Conservation (phyloP, 1,284 basidiomycete genomes). For the Malassezia cuniculi region DNA sequence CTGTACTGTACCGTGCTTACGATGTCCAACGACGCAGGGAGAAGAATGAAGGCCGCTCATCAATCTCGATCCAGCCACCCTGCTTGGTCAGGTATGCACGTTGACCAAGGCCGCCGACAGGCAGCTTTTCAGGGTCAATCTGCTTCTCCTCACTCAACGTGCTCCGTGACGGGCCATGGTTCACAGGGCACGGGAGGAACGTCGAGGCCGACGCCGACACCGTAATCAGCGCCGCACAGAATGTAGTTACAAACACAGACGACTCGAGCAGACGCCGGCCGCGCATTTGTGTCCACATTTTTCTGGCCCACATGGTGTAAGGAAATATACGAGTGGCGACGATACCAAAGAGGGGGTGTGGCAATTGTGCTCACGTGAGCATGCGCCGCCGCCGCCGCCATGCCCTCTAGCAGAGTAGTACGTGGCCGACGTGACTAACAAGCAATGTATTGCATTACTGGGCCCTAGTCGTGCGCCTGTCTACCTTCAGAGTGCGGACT, state of each 20-base stretch:
- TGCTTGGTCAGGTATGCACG: slow-evolving; percentile 19
- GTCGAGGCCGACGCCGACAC: slow-evolving; percentile 25
- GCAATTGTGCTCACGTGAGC: background rate
- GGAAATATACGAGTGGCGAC: background rate
- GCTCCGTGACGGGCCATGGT: slow-evolving; percentile 5
- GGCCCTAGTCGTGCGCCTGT: slow-evolving; percentile 2
- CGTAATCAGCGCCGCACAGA: slow-evolving; percentile 23
- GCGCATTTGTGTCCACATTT: background rate
- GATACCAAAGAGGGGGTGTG: background rate
- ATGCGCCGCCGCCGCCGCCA: background rate
- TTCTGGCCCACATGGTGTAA: background rate
- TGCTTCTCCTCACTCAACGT: slow-evolving; percentile 9
- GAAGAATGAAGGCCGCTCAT: slow-evolving; percentile 15
- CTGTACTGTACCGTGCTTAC: too few relatives aligned
- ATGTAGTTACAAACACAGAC: slow-evolving; percentile 22
- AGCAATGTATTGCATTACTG: slow-evolving; percentile 12
- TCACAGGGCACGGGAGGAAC: slow-evolving; percentile 29
- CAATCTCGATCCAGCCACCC: slow-evolving; percentile 30
- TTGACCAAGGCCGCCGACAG: slow-evolving; percentile 16
- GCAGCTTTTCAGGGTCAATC: background rate
- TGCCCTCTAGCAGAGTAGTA: slow-evolving; percentile 3
- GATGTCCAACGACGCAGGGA: slow-evolving; percentile 12
- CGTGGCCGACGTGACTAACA: background rate
- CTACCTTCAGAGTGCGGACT: background rate
- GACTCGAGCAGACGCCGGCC: slow-evolving; percentile 12